phyloP scores from a whole-genome alignment of 148 eudicot species.

The Salicornia ramosissima region DNA sequence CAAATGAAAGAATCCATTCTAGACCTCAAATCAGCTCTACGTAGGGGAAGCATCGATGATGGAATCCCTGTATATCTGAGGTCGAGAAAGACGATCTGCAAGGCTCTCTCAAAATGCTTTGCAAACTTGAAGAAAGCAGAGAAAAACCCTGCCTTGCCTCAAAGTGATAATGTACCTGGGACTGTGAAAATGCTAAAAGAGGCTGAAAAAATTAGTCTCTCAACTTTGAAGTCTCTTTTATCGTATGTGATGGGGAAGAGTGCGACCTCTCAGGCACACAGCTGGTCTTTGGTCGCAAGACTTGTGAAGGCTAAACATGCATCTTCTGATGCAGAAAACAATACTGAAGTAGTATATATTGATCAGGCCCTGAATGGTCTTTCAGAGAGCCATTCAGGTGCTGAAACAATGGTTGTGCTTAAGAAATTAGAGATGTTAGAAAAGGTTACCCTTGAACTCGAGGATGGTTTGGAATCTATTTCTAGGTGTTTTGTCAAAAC shows the following conservation, averaged over 20 bases:
- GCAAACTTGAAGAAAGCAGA: slow-evolving; percentile 25
- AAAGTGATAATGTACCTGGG: background rate
- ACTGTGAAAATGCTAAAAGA: slow-evolving; percentile 29
- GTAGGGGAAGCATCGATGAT: slow-evolving; percentile 27
- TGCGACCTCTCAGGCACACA: background rate
- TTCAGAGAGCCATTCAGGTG: slow-evolving; percentile 3
- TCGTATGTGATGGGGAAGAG: slow-evolving; percentile 25
- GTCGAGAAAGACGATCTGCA: slow-evolving; percentile 36
- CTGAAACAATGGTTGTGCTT: slow-evolving; percentile 4
- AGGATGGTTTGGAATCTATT: slow-evolving; percentile 28
- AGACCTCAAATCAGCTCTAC: slow-evolving; percentile 39
- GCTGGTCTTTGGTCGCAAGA: slow-evolving; percentile 39
- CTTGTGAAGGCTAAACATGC: slow-evolving; percentile 21
- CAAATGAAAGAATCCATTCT: slow-evolving; percentile 27
- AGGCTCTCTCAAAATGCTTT: slow-evolving; percentile 31
- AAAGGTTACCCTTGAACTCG: slow-evolving; percentile 20
- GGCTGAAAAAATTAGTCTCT: slow-evolving; percentile 23
- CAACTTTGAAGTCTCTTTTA: slow-evolving; percentile 27
- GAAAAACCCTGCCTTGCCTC: background rate
- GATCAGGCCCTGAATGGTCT: slow-evolving; percentile 20
- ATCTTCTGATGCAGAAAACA: background rate
- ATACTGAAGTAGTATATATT: slow-evolving; percentile 17
- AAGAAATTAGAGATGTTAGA: slow-evolving; percentile 29
- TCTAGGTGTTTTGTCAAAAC: slow-evolving; percentile 34
- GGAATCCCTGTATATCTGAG: slow-evolving; percentile 15